Evolutionary conservation across 768 basidiomycete species (phyloP).

Genomic region (Podaxis sp.): DNA sequence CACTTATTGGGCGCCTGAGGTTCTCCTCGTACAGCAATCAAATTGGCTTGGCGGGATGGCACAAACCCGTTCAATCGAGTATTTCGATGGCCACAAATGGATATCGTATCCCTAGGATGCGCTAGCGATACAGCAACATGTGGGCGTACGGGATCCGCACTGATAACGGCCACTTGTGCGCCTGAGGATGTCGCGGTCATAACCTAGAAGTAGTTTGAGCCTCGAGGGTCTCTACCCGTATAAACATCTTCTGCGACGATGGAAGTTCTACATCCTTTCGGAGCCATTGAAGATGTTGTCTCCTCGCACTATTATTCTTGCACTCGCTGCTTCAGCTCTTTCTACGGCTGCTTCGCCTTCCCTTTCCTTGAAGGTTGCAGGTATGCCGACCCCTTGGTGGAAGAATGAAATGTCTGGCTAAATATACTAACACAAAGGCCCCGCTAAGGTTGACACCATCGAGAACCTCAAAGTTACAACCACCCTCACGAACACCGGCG

Average conservation of each 20-base stretch:
- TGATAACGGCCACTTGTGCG: neutral
- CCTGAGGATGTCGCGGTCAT: neutral
- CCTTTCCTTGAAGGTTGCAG: neutral
- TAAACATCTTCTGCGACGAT: neutral
- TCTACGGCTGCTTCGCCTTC: neutral
- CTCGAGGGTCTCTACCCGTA: neutral
- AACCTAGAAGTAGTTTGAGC: neutral
- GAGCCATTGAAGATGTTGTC: neutral
- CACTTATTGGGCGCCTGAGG: neutral
- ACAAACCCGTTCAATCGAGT: neutral
- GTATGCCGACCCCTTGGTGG: neutral
- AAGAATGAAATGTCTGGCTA: neutral
- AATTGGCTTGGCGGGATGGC: neutral
- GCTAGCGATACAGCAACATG: neutral
- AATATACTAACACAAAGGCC: conserved; percentile 18
- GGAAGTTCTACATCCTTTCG: neutral
- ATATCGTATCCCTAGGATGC: neutral
- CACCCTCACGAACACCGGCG: conserved; percentile 41
- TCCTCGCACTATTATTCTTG: neutral
- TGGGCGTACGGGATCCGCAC: neutral
- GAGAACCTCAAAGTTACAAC: conserved; percentile 34
- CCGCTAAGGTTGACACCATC: conserved; percentile 28
- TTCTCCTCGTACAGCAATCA: neutral
- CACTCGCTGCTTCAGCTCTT: neutral
- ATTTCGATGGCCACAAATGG: neutral